These are phyloP conservation scores for Dalbergia cochinchinensis DNA, from an alignment of 306 rosid genomes.

Conservation along the genomic window DNA sequence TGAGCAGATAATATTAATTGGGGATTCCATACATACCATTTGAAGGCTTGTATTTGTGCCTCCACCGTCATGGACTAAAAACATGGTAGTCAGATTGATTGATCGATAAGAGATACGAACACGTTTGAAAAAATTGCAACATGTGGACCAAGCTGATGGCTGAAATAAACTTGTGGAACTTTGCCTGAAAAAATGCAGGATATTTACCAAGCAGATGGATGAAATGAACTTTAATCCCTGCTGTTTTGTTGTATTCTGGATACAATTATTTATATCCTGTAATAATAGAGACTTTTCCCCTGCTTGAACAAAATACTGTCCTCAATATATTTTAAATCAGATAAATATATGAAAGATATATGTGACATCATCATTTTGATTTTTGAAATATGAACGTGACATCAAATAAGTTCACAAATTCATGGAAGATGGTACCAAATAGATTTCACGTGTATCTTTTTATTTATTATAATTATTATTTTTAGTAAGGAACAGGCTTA, in stretches of 20 bases:
- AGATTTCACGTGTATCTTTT: too few relatives aligned
- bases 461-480: too few relatives aligned
- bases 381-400: too few relatives aligned
- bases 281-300: slow-evolving; percentile 3
- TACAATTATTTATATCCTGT: slow-evolving; percentile 14
- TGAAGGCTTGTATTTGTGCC: slow-evolving; percentile 12
- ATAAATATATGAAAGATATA: too few relatives aligned
- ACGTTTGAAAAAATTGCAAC: background rate
- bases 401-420: too few relatives aligned
- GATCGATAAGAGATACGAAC: background rate
- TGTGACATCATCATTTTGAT: too few relatives aligned
- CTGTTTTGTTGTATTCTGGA: background rate
- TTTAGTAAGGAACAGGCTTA: too few relatives aligned
- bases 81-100: background rate
- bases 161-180: slow-evolving; percentile 29
- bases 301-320: slow-evolving; percentile 22
- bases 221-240: background rate
- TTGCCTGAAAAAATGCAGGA: background rate
- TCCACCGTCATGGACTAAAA: background rate
- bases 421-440: too few relatives aligned
- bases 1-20: background rate
- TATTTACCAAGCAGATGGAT: slow-evolving; percentile 3
- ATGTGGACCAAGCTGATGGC: slow-evolving; percentile 14
- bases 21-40: background rate
- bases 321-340: background rate